Conservation (phyloP, 2,329 filamentous ascomycete genomes). For the Colletotrichum truncatum region DNA sequence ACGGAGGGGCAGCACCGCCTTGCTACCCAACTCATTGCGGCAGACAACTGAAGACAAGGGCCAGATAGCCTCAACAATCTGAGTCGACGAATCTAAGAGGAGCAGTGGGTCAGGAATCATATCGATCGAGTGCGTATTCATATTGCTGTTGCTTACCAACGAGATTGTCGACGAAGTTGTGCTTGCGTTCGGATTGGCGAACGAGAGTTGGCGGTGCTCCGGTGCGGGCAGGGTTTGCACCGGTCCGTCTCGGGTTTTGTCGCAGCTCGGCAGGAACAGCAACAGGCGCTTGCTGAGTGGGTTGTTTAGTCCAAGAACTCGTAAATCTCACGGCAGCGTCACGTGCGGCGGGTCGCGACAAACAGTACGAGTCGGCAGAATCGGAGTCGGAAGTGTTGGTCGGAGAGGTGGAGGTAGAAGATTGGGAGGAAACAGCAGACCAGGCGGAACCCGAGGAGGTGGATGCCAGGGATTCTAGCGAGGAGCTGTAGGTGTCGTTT, state of each 20-base stretch:
- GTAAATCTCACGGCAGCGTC: conserved; percentile 39
- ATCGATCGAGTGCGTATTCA: conserved; percentile 11
- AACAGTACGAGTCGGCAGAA: conserved; percentile 54
- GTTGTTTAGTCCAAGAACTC: conserved; percentile 42
- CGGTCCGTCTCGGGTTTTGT: conserved; percentile 69
- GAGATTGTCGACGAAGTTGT: conserved; percentile 95
- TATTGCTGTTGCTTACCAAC: conserved; percentile 80
- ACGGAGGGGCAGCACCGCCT: conserved; percentile 86
- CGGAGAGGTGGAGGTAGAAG: conserved; percentile 75
- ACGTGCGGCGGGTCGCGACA: conserved; percentile 43
- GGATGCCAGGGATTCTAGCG: conserved; percentile 78
- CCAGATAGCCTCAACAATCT: conserved; percentile 98
- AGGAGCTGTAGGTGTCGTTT: conserved; percentile 73
- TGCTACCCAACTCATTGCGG: conserved; percentile 75
- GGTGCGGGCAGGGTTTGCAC: conserved; percentile 58
- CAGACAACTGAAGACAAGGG: conserved; percentile 85
- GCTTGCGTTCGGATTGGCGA: conserved; percentile 90
- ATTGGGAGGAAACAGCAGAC: conserved; percentile 76
- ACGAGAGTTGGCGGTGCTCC: conserved; percentile 76
- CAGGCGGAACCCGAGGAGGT: conserved; percentile 82
- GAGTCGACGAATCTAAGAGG: conserved; percentile 87
- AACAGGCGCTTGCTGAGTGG: conserved; percentile 34
- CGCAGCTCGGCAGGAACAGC: conserved; percentile 68
- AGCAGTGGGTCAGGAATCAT: conserved; percentile 40
- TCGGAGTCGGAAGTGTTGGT: conserved; percentile 67